Conservation (phyloP, 176 grass and related monocot genomes). For the Oryza glaberrima region DNA sequence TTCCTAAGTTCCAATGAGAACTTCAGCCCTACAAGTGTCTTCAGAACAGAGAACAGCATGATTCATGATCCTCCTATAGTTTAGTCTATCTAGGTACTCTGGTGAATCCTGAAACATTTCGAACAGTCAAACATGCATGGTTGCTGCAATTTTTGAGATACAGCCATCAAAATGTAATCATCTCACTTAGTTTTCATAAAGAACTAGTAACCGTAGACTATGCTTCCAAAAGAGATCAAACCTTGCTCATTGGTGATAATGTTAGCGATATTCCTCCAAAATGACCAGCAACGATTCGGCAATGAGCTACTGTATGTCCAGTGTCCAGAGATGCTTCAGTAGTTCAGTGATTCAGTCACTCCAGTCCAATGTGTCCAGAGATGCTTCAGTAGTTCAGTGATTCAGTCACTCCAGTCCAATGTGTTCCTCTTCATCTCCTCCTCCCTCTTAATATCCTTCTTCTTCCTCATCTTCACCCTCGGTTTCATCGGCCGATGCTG, state of each 20-base stretch:
- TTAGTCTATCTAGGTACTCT: background rate
- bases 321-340: too few relatives aligned
- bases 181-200: background rate
- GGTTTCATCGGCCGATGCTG: conserved; percentile 46
- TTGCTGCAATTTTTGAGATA: background rate
- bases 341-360: too few relatives aligned
- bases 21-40: background rate
- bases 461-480: conserved; percentile 68
- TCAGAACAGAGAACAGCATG: background rate
- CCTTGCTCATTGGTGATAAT: conserved; percentile 4
- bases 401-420: background rate
- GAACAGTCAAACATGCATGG: background rate
- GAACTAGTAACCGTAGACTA: background rate
- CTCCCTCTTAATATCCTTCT: conserved; percentile 53
- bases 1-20: background rate
- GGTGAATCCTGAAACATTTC: background rate
- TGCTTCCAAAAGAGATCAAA: conserved; percentile 13
- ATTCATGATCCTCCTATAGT: background rate
- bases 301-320: too few relatives aligned
- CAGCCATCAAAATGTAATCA: background rate
- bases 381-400: background rate
- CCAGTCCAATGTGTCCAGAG: too few relatives aligned
- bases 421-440: conserved; percentile 27
- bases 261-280: background rate
- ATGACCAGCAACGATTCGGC: background rate